These are phyloP conservation scores for Lachancea cidri DNA, from an alignment of 805 yeast genomes.

Conservation along the genomic window DNA sequence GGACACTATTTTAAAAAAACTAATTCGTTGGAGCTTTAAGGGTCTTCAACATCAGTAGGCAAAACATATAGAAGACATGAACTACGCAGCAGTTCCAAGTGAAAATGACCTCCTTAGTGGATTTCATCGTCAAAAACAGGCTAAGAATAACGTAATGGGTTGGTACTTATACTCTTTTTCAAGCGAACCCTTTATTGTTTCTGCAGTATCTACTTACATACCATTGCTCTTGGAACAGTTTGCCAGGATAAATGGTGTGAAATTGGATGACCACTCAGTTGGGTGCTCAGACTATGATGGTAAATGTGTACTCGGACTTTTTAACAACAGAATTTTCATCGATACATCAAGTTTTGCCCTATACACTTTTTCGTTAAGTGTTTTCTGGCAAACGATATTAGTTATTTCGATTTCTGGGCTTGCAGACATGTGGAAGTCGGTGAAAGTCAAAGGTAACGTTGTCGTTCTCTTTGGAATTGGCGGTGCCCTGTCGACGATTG, in stretches of 20 bases:
- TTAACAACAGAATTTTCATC: constrained; percentile 42
- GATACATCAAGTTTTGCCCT: constrained; percentile 72
- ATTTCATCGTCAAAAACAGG: constrained; percentile 12
- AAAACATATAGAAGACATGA: constrained; percentile 2
- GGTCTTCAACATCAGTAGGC: not conserved
- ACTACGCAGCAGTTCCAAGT: constrained; percentile 7
- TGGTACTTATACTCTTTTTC: constrained; percentile 73
- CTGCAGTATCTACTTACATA: constrained; percentile 73
- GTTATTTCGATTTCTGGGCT: constrained; percentile 74
- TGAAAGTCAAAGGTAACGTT: constrained; percentile 49
- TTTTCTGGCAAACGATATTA: constrained; percentile 61
- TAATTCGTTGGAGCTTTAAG: not conserved
- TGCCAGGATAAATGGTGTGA: constrained; percentile 69
- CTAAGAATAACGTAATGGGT: constrained; percentile 45
- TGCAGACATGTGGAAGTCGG: constrained; percentile 46
- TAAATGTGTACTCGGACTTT: constrained; percentile 44
- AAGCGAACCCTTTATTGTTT: constrained; percentile 74
- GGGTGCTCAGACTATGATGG: constrained; percentile 41
- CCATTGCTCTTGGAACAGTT: constrained; percentile 66
- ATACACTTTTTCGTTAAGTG: constrained; percentile 69
- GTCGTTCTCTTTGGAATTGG: constrained; percentile 51
- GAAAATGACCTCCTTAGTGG: constrained; percentile 2
- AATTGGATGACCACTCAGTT: constrained; percentile 48
- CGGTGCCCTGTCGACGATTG: constrained; percentile 53
- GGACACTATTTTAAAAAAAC: not conserved